phyloP scores from a whole-genome alignment of 768 basidiomycete species.

The Auricularia sp. region DNA sequence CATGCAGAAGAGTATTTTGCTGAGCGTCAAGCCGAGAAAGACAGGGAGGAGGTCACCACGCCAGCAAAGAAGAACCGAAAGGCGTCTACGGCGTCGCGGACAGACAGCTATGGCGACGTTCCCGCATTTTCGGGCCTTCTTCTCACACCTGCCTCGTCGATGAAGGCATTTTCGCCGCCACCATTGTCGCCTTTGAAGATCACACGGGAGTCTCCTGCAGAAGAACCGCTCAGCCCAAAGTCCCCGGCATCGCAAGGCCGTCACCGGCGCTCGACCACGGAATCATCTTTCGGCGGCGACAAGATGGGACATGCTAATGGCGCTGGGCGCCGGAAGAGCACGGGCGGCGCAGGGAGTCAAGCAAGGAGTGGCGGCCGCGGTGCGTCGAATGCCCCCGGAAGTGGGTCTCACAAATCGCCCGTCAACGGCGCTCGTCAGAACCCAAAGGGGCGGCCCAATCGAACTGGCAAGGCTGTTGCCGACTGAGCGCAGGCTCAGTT shows the following conservation, averaged over 20 bases:
- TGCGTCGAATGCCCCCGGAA: background rate
- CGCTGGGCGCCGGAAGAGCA: background rate
- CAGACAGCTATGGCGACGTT: background rate
- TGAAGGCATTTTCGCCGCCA: background rate
- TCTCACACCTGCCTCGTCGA: background rate
- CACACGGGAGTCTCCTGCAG: background rate
- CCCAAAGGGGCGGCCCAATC: background rate
- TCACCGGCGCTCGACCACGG: background rate
- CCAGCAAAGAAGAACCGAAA: constrained; percentile 3
- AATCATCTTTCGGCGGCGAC: background rate
- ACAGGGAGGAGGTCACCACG: constrained; percentile 12
- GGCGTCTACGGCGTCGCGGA: background rate
- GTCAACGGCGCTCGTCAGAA: background rate
- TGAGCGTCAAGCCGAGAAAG: constrained; percentile 16
- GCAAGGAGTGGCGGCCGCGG: background rate
- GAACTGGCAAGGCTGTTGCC: no score
- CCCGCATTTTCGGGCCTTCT: background rate
- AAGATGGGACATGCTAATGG: background rate
- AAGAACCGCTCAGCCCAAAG: background rate
- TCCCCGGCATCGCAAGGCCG: background rate
- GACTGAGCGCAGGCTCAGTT: no score
- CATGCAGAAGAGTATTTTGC: constrained; percentile 19
- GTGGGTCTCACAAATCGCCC: background rate
- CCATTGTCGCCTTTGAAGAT: background rate
- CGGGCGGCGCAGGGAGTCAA: background rate